Base-by-base conservation (phyloP, 1,284 basidiomycete genomes). In the Bjerkandera adusta region DNA sequence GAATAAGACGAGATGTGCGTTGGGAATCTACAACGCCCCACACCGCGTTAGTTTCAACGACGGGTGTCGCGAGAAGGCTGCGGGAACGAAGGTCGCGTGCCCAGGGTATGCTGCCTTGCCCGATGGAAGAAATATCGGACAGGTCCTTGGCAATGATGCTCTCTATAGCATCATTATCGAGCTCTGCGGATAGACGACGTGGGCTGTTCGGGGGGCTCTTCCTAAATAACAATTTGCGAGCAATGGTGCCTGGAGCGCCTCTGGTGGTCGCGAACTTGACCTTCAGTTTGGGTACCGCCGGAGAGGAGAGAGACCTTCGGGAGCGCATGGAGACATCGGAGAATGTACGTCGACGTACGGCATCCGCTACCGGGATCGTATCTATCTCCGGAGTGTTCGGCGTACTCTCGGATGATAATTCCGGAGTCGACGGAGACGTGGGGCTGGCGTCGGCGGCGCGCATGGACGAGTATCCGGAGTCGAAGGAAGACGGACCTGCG, bases 401-500 rank as follows among this genome's bases (percentile, higher is more conserved):
- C 48, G 53, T 43, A 49, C 53, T 52, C 43, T 33, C 36, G 13
- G 44, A 54, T 15, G 53, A 54, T 13, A 54, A 47, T 42, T 50
- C 26, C 36, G 48, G 43, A 48, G 41, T 57, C 51, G 47, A 39
- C 36, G 18, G 53, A 44, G 35, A 43, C 48, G 46, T 50, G 39
- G 59, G 55, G 42, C 35, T 48, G 11, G 55, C 49, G 10, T 59
- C 58, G 24, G 50, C 54, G 34, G 53, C 55, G 30, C 51, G 47
- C 44, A 51, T 34, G 16, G 57, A 55, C 18, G 55, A 51, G 36
- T 54, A 55, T 41, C 63, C 52, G 2, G 75, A 76, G 22, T 67
- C 69, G 56, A 72, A 79, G 12, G 83, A 83, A 10, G 81, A 83
- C 21, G 79, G 70, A 1, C 76, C 81, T 15, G 77, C 65, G n/a